Base-by-base conservation (phyloP, 768 basidiomycete species). In the Chlorophyllum brunneum region DNA sequence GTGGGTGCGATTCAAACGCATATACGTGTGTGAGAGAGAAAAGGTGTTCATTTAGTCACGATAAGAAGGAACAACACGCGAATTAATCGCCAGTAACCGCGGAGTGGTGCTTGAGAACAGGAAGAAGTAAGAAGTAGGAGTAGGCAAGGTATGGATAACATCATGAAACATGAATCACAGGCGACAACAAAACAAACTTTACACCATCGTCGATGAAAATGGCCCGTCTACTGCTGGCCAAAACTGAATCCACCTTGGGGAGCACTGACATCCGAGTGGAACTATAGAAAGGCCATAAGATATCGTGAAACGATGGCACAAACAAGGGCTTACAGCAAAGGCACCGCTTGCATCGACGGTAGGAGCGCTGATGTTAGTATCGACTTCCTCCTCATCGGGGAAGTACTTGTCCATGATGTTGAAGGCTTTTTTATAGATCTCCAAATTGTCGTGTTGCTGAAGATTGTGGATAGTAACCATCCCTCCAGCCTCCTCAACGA, bases 371-470 rank as follows among this genome's bases (percentile, higher is more conserved):
- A 92, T 86, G 18, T 81, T 86, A 47, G 90, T 83, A 64, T 92
- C 92, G 46, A 90, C 79, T 42, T 95, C 95, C 66, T 98, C 95
- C 64, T 98, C 95, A 57, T 95, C 93, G 29, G 94, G 92, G 88
- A 95, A 97, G 76, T 95, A 97, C 65, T 95, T 95, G 74, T 92
- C 88, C 88, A 92, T 92, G 63, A 92, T 97, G 70, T 92, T 92
- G 79, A 94, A 99, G 36, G 95, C 95, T 76, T 99, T 98, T 82
- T 98, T 98, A 76, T 99, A 99, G 62, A 99, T 98, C 61, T 98
- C 95, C 71, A 98, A 71, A 73, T 99, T 99, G 75, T 99, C 95
- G 70, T 98, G 97, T 70, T 95, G 94, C 73, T 99, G 97, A 49
- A 98, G 83, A 70, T 98, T 95, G 78, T 99, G 95, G 67, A 99